Base-by-base conservation (phyloP, 371 early-diverging fungal genomes). In the Dichotomocladium elegans region DNA sequence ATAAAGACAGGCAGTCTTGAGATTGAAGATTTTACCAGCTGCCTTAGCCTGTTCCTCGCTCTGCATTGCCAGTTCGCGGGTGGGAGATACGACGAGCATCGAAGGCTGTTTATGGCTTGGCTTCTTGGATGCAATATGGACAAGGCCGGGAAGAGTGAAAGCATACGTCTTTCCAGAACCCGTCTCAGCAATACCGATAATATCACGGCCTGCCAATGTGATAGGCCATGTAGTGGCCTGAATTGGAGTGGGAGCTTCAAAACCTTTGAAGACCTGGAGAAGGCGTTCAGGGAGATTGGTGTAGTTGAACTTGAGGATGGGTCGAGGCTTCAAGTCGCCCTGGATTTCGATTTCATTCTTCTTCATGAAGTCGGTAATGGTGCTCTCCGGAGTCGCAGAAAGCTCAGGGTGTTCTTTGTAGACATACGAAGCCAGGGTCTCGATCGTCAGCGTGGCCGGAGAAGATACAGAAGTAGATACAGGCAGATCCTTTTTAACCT, bases 21-120 rank as follows among this genome's bases (percentile, higher is more conserved):
- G 82, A 51, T 86, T 84, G 21, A 86, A 83, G 34, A 79, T 64
- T 50, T 76, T 71, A 57, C 91, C 93, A 51, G 91, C 90, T 25
- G 66, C 64, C 40, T 68, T 67, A 21, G 81, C 79, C 51, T 80
- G 78, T 46, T 87, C 88, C 56, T 90, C 79, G 64, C 90, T 95
- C 75, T 99, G 99, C 79, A 87, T 81, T 15, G 97, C 97, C 35
- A 99, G 77, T 69, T 99, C 99, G 63, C 98, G 93, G 10, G 99
- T 99, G 24, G 94, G 94, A 1, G 93, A 90, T 17, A 99, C 72
- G 9, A 98, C 91, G 22, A 99, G 78, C 51, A 88, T 86, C 45
- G 75, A 64, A 4, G 89, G 87, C 26, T 73, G 71, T 46, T 70
- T 74, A 41, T 19, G 82, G 19, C 58, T 51, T 33, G 48, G 47